phyloP scores from a whole-genome alignment of 768 basidiomycete species.

The Leccinum longicurvipes region DNA sequence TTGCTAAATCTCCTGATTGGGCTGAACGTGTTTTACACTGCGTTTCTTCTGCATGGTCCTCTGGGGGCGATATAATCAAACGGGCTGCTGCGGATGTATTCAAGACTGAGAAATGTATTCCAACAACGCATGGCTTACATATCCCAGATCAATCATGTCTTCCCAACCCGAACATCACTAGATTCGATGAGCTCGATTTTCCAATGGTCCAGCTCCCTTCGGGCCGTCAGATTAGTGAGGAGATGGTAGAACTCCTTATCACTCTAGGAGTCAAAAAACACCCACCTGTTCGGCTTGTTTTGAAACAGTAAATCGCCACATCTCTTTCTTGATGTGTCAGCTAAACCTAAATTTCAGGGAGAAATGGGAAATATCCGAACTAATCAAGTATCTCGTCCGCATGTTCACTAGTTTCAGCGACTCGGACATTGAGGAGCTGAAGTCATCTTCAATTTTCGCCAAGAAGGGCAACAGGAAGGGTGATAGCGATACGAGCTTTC shows the following conservation, averaged over 20 bases:
- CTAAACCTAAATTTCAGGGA: not conserved
- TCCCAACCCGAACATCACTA: not conserved
- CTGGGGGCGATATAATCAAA: not conserved
- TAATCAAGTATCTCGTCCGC: constrained; percentile 3
- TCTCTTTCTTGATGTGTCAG: not conserved
- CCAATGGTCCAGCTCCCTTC: not conserved
- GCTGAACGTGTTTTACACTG: constrained; percentile 70
- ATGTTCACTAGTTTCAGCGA: not conserved
- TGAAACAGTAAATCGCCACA: not conserved
- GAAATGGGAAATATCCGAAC: not conserved
- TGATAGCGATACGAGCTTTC: constrained; percentile 38
- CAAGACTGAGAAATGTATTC: not conserved
- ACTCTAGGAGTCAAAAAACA: not conserved
- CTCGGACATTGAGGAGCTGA: not conserved
- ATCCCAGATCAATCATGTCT: not conserved
- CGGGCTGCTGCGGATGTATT: not conserved
- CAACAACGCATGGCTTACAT: not conserved
- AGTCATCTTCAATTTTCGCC: constrained; percentile 40
- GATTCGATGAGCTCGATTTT: not conserved
- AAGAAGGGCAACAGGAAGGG: constrained; percentile 35
- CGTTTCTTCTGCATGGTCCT: constrained; percentile 44
- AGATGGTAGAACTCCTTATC: not conserved
- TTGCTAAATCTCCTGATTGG: constrained; percentile 63
- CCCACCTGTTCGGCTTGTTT: not conserved
- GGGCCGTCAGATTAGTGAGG: not conserved